These are phyloP conservation scores for Limonium bicolor DNA, from an alignment of 148 eudicot species.

Conservation along the genomic window DNA sequence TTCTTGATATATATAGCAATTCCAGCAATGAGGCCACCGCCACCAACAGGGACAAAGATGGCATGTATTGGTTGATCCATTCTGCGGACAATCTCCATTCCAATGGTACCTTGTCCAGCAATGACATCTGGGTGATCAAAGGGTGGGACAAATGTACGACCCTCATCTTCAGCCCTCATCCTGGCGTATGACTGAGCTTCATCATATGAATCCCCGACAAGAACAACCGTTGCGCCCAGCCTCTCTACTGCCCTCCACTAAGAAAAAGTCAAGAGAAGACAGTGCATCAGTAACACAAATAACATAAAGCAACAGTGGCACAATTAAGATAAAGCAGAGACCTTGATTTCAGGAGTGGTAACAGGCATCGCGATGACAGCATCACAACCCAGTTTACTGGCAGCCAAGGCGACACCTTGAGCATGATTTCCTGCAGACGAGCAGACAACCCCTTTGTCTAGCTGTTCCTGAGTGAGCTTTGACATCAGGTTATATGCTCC, in stretches of 20 bases:
- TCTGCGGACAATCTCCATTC: constrained; percentile 83
- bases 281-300: not conserved
- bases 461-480: constrained; percentile 60
- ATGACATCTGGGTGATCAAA: constrained; percentile 94
- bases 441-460: constrained; percentile 79
- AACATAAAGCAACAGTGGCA: not conserved
- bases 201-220: constrained; percentile 87
- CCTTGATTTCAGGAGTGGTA: constrained; percentile 98
- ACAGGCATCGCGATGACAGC: constrained; percentile 98
- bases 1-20: constrained; percentile 92
- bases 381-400: constrained; percentile 58
- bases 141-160: constrained; percentile 84
- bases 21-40: constrained; percentile 96
- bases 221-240: constrained; percentile 89
- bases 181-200: constrained; percentile 90
- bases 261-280: not conserved
- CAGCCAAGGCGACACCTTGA: constrained; percentile 91
- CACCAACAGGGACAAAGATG: constrained; percentile 92
- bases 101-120: constrained; percentile 86
- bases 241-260: constrained; percentile 93
- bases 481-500: constrained; percentile 99
- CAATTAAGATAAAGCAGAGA: constrained; percentile 3
- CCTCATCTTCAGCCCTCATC: constrained; percentile 53
- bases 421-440: constrained; percentile 99
- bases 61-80: constrained; percentile 47